Conservation (phyloP, 2,329 filamentous ascomycete species). For the Bipolaris sorokiniana region DNA sequence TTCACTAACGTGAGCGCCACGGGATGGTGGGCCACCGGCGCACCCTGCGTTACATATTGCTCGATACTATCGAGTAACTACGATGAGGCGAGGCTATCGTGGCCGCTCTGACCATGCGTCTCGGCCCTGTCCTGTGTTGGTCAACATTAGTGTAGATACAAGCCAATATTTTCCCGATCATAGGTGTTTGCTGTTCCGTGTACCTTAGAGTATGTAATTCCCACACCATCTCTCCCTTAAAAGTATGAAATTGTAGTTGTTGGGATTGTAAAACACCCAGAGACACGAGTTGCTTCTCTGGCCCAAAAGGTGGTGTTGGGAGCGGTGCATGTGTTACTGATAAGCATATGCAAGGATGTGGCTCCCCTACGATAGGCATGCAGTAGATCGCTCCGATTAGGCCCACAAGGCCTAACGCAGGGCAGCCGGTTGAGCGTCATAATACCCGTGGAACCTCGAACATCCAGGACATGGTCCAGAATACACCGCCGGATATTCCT, state of each 20-base stretch:
- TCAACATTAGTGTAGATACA: constrained; percentile 17
- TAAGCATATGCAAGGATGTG: constrained; percentile 28
- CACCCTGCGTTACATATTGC: constrained; percentile 32
- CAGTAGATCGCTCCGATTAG: constrained; percentile 33
- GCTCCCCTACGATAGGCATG: constrained; percentile 13
- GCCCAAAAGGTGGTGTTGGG: constrained; percentile 10
- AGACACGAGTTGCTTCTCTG: constrained; percentile 2
- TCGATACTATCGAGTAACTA: constrained; percentile 40
- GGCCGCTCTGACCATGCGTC: constrained; percentile 25
- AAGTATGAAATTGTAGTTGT: neutral
- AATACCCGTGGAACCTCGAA: constrained; percentile 10
- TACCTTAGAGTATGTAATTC: neutral
- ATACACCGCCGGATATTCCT: neutral
- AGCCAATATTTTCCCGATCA: neutral
- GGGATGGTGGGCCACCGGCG: constrained; percentile 26
- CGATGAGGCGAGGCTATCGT: constrained; percentile 38
- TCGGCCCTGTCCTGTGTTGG: constrained; percentile 25
- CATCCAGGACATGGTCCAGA: neutral
- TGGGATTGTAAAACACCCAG: neutral
- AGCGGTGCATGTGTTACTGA: constrained; percentile 27
- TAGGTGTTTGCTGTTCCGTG: no score
- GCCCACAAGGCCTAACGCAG: constrained; percentile 38
- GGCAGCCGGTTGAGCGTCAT: constrained; percentile 33
- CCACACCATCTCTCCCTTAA: no score
- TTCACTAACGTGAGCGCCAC: constrained; percentile 25